Base-by-base conservation (phyloP, 2,329 filamentous ascomycete species). In the Acrocalymma vagum region DNA sequence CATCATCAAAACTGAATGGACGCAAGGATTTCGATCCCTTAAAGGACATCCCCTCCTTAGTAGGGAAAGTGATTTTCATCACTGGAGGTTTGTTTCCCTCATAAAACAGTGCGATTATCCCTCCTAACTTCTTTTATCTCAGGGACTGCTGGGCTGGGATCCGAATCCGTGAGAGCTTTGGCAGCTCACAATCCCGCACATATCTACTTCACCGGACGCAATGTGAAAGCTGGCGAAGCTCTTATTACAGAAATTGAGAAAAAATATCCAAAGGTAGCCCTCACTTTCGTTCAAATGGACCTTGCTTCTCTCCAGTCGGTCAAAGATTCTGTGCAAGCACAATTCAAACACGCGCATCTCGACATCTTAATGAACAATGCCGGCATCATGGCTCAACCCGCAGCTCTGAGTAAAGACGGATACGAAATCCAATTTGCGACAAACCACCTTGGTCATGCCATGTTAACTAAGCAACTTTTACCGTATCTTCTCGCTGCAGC, bases 401-500 rank as follows among this genome's bases (percentile, higher is more conserved):
- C 66, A 3, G 53, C 45, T 5, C 47, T 65, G 1, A 76, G 73
- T 9, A 50, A 57, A 16, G 72, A 78, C 20, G 74, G 73, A 21
- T 76, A 74, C 48, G 76, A 79, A 49, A 63, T 74, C 17, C 73
- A 77, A 39, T 72, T 78, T 38, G 76, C 71, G 9, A 73, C 68
- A 5, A 78, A 79, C 42, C 70, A 78, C 50, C 55, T 78, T 25
- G 76, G 70, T 5, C 75, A 76, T 48, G 70, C 72, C 0, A 60
- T 78, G 9, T 45, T 78, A 9, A 73, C 64, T 9, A 65, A 69
- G 11, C 53, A 71, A 1, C 59, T 79, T 0, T 57, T 76, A 3
- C 73, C 72, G 2, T 58, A 52, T 0, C 58, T 78, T 15, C 49
- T 67, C 5, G 38, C 56, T 11, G 74, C 76, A 2, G 69, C 72